These are phyloP conservation scores for Phytophthora pinifolia DNA, from an alignment of 352 stramenopile genomes.

Conservation along the genomic window DNA sequence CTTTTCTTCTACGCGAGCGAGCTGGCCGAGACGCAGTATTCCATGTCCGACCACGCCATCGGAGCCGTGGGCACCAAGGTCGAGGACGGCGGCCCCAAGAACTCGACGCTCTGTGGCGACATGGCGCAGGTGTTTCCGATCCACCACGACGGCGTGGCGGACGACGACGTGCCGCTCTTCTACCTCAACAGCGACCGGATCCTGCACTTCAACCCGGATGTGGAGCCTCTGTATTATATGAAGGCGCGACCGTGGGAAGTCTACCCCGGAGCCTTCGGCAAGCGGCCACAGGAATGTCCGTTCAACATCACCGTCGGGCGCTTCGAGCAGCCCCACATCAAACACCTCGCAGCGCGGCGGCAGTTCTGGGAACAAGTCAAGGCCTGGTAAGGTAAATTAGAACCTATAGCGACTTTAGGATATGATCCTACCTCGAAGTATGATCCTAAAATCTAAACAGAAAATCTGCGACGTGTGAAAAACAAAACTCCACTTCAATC, in stretches of 20 bases:
- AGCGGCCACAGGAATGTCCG: constrained; percentile 40
- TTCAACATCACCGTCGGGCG: constrained; percentile 40
- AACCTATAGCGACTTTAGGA: too few species aligned
- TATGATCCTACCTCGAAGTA: too few species aligned
- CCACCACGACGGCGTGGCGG: constrained; percentile 17
- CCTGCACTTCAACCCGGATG: constrained; percentile 31
- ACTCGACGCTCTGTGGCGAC: constrained; percentile 49
- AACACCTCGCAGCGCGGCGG: constrained; percentile 36
- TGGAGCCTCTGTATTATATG: constrained; percentile 43
- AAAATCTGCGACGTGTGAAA: too few species aligned
- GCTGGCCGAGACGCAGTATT: constrained; percentile 44
- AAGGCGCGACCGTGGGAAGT: constrained; percentile 35
- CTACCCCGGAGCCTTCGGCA: constrained; percentile 40
- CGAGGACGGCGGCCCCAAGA: constrained; percentile 23
- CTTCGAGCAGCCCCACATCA: constrained; percentile 31
- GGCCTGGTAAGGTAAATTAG: constrained; percentile 16
- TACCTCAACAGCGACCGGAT: constrained; percentile 66
- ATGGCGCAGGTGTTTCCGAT: constrained; percentile 53
- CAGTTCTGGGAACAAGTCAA: constrained; percentile 35
- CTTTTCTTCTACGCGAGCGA: constrained; percentile 45
- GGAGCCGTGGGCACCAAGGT: constrained; percentile 41
- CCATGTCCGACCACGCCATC: constrained; percentile 42
- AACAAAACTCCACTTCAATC: too few species aligned
- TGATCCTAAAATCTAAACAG: too few species aligned
- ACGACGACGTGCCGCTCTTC: constrained; percentile 31